phyloP scores from a whole-genome alignment of 805 yeast genomes.

The Wickerhamiella siamensis region DNA sequence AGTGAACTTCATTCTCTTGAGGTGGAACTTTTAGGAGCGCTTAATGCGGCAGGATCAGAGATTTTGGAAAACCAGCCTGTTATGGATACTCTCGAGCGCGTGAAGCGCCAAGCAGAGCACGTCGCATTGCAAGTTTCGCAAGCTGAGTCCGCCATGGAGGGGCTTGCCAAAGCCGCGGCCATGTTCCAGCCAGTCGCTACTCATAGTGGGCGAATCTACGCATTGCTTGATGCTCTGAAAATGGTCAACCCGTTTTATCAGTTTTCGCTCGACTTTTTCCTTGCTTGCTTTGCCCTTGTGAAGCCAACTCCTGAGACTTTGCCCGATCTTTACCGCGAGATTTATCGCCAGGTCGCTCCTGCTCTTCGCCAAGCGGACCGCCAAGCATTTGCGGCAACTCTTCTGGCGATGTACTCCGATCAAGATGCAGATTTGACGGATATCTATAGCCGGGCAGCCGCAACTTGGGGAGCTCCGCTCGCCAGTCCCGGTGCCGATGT shows the following conservation, averaged over 20 bases:
- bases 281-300: constrained; percentile 10
- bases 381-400: constrained; percentile 28
- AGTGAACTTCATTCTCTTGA: constrained; percentile 43
- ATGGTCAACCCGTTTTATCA: constrained; percentile 41
- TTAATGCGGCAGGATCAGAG: constrained; percentile 41
- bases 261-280: constrained; percentile 37
- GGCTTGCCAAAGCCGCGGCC: constrained; percentile 36
- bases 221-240: constrained; percentile 32
- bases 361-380: constrained; percentile 34
- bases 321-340: constrained; percentile 32
- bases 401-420: constrained; percentile 15
- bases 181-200: constrained; percentile 41
- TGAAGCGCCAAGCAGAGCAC: constrained; percentile 48
- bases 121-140: constrained; percentile 41
- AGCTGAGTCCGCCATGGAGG: constrained; percentile 39
- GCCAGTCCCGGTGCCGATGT: not conserved
- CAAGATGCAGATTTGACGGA: not conserved
- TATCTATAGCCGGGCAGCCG: not conserved
- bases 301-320: constrained; percentile 23
- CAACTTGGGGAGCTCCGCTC: not conserved
- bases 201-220: constrained; percentile 38
- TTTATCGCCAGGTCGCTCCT: constrained; percentile 33
- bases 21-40: constrained; percentile 37
- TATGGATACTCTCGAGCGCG: constrained; percentile 41
- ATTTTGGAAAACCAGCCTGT: constrained; percentile 56